Evolutionary conservation across 192 early-diverging fungal species (phyloP), one percentile per base, ranked within the genome.

Genomic region (Funneliformis mosseae): DNA sequence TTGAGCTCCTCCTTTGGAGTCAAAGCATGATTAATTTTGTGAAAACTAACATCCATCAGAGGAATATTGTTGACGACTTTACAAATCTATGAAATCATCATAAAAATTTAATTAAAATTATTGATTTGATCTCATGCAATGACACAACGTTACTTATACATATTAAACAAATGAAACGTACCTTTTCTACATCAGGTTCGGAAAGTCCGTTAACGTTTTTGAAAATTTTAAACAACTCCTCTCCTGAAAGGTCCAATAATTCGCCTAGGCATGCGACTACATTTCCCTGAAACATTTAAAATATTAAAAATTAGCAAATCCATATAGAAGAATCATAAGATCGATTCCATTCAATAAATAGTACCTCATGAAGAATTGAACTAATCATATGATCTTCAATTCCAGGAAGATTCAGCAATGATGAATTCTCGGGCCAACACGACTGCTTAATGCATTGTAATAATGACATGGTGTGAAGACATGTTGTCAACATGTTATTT

Each of bases 361-460:
- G 50, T 83, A 82, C 85, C 80, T 83, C 83, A 42, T 71, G 42
- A 33, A 38, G 41, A 25, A 81, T 83, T 45, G 76, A 43, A 33
- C n/a, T 16, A 41, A 70, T 9, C 59, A 45, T 62, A 61, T 62
- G 7, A 38, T 39, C 33, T 62, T 85, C 84, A 79, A 85, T 62
- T 79, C 85, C 80, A 77, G 95, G 94, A 42, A 97, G 77, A 48
- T 92, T 93, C 61, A 92, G 75, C 18, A 99, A 81, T 0, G 88
- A 82, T 12, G 96, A 96, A 41, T 95, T 91, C 0, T 91, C 86
- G 3, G 90, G 88, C 95, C 96, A 96, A 1, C 89, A 85, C 1
- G 93, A 97, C 84, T 97, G 97, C 86, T 98, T 98, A 79, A 98
- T 89, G 55, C 93, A 94, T 87, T 99, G 97, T 76, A 97, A 85